Evolutionary conservation across 352 stramenopile genomes (phyloP).

Genomic region (Phytophthora hybrid): DNA sequence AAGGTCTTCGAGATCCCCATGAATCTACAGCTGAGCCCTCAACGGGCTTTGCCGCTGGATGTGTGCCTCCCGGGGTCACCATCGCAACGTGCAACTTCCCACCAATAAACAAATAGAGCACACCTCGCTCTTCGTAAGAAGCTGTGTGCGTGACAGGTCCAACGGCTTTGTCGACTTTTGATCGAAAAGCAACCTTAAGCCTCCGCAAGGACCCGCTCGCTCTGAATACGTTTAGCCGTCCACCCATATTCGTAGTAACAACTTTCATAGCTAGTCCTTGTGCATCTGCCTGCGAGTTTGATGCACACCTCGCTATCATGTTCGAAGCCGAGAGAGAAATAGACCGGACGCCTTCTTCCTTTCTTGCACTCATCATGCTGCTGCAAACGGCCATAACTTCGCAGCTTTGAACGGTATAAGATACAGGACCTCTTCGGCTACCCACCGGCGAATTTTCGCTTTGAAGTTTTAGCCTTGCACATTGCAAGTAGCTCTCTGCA

Average conservation of each 20-base stretch:
- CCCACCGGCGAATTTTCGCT: conserved; percentile 40
- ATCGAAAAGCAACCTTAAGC: conserved; percentile 41
- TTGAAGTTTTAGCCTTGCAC: conserved; percentile 69
- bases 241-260: conserved; percentile 50
- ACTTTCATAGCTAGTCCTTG: conserved; percentile 36
- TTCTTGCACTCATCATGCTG: conserved; percentile 57
- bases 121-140: conserved; percentile 46
- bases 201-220: conserved; percentile 46
- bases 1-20: not conserved
- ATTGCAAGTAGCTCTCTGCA: conserved; percentile 56
- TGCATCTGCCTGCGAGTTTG: conserved; percentile 12
- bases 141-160: conserved; percentile 45
- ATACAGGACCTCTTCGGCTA: conserved; percentile 30
- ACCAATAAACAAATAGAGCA: conserved; percentile 49
- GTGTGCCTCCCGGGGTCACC: conserved; percentile 8
- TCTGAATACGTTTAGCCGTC: conserved; percentile 47
- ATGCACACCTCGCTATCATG: conserved; percentile 19
- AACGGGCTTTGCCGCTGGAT: conserved; percentile 1
- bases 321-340: conserved; percentile 48
- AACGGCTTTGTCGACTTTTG: conserved; percentile 36
- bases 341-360: conserved; percentile 24
- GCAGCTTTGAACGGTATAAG: conserved; percentile 67
- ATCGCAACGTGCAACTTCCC: conserved; percentile 47
- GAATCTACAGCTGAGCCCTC: conserved; percentile 7
- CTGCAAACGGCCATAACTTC: conserved; percentile 56